A percentile compares a stretch with the other conserved stretches of the same genome.
phyloP scores from a whole-genome alignment of 306 rosid genomes.

The Dalbergia cochinchinensis region DNA sequence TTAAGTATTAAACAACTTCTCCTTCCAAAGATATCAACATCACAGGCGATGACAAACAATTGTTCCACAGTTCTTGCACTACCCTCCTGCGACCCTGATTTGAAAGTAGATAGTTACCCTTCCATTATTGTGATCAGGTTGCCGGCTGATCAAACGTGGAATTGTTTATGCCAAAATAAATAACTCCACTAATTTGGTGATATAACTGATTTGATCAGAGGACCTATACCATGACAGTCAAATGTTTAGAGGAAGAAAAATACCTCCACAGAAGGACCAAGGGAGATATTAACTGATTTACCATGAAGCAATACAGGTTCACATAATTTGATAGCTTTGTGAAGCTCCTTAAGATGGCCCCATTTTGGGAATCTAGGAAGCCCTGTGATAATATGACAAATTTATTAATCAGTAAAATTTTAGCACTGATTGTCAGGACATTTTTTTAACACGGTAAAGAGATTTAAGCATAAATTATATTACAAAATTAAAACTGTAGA shows the following conservation, averaged over 20 bases:
- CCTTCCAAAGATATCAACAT: background rate
- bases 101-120: background rate
- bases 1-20: background rate
- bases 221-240: conserved; percentile 25
- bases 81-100: background rate
- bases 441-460: background rate
- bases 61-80: background rate
- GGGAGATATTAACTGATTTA: conserved; percentile 59
- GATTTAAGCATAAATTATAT: conserved; percentile 4
- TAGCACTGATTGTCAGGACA: conserved; percentile 13
- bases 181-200: background rate
- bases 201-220: background rate
- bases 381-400: conserved; percentile 55
- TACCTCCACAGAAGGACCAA: conserved; percentile 89
- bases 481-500: conserved; percentile 29
- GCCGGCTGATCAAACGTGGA: background rate
- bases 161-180: background rate
- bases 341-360: conserved; percentile 97
- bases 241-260: conserved; percentile 36
- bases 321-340: conserved; percentile 81
- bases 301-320: conserved; percentile 72
- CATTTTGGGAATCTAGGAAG: conserved; percentile 93
- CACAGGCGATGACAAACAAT: background rate
- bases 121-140: background rate
- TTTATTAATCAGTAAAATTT: conserved; percentile 36